phyloP scores from a whole-genome alignment of 2,329 filamentous ascomycete genomes.

The Aspergillus glaucus region DNA sequence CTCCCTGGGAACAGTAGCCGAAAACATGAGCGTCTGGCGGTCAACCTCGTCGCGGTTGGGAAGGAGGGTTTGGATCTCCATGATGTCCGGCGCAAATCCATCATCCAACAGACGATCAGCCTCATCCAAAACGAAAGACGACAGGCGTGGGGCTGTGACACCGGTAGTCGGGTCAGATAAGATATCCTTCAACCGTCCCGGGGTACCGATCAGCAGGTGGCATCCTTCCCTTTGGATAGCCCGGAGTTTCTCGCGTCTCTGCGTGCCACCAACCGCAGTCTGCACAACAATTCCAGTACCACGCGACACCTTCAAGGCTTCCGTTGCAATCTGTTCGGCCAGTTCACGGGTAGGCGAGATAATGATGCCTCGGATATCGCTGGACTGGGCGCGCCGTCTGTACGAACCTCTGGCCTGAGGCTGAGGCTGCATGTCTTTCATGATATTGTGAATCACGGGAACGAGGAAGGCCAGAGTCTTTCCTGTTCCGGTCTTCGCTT shows the following conservation, averaged over 20 bases:
- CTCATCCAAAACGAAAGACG: constrained; percentile 58
- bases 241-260: constrained; percentile 62
- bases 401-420: constrained; percentile 2
- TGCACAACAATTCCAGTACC: constrained; percentile 64
- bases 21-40: constrained; percentile 91
- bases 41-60: constrained; percentile 58
- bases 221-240: constrained; percentile 69
- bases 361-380: constrained; percentile 54
- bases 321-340: constrained; percentile 60
- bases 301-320: constrained; percentile 62
- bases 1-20: constrained; percentile 79
- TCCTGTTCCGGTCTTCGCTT: constrained; percentile 94
- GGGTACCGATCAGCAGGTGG: constrained; percentile 84
- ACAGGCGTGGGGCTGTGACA: constrained; percentile 58
- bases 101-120: constrained; percentile 62
- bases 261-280: constrained; percentile 86
- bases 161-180: constrained; percentile 59
- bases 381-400: constrained; percentile 17
- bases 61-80: constrained; percentile 55
- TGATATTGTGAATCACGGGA: constrained; percentile 74
- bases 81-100: constrained; percentile 62
- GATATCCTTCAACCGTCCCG: constrained; percentile 78
- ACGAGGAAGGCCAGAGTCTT: constrained; percentile 93
- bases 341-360: constrained; percentile 59
- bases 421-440: constrained; percentile 49